Evolutionary conservation across 1,284 basidiomycete species (phyloP).

Genomic region (Caloboletus firmus): DNA sequence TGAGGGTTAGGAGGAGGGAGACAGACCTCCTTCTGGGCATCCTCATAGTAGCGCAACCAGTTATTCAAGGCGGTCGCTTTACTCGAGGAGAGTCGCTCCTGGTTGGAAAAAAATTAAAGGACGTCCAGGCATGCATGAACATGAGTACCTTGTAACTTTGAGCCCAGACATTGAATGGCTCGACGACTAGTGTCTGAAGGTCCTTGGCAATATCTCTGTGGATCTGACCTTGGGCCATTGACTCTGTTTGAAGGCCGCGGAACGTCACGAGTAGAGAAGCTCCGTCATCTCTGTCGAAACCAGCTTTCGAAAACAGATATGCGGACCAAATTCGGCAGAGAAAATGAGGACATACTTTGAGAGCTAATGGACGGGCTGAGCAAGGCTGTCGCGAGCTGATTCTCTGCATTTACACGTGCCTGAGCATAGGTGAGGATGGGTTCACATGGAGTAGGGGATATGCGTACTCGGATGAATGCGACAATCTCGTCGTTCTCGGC

Average conservation of each 20-base stretch:
- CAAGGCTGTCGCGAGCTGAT: constrained; percentile 56
- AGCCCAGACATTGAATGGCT: constrained; percentile 77
- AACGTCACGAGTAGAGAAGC: constrained; percentile 77
- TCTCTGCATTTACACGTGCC: constrained; percentile 68
- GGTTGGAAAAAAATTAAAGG: constrained; percentile 7
- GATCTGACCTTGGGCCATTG: constrained; percentile 60
- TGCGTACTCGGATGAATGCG: constrained; percentile 74
- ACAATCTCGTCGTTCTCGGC: constrained; percentile 81
- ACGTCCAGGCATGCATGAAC: neutral
- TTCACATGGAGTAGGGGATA: constrained; percentile 3
- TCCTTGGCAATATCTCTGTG: constrained; percentile 69
- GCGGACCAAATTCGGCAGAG: neutral
- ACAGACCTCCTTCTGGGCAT: constrained; percentile 56
- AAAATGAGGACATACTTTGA: constrained; percentile 44
- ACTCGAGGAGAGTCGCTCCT: constrained; percentile 62
- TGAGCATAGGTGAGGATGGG: constrained; percentile 29
- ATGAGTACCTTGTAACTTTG: constrained; percentile 56
- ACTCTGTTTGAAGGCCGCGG: constrained; percentile 74
- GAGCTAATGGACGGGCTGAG: constrained; percentile 53
- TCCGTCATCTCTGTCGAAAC: constrained; percentile 76
- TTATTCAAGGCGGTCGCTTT: constrained; percentile 61
- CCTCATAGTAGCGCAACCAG: constrained; percentile 72
- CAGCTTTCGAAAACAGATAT: constrained; percentile 44
- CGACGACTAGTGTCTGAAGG: constrained; percentile 63
- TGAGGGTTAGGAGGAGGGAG: neutral